Base-by-base conservation (phyloP, 2,329 filamentous ascomycete genomes). In the Penicillium griseofulvum region DNA sequence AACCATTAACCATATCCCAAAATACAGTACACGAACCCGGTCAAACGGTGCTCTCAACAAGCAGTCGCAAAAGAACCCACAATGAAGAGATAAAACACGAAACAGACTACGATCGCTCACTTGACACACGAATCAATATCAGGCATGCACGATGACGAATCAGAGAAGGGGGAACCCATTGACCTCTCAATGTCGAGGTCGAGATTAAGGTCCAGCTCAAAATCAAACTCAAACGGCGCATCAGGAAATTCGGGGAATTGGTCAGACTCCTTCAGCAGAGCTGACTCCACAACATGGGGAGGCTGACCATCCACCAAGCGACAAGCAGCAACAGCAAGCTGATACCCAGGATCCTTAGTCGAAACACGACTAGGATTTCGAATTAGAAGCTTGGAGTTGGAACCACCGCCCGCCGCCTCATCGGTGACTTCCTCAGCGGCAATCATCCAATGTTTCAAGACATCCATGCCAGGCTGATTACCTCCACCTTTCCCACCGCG, bases 401-500 rank as follows among this genome's bases (percentile, higher is more conserved):
- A n/a, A 12, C 17, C 24, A 28, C 14, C 39, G 2, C 17, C 39
- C 10, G 31, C 31, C 22, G 33, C 24, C 14, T 74, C 72, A 26
- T 70, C 60, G 31, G 76, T 74, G 39, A 73, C 57, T 61, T 83
- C 81, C 52, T 82, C 78, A 46, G 81, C 76, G 71, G 86, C 81
- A 58, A 77, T 74, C 74, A 87, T 83, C 83, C 83, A 87, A 54
- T 80, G 74, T 68, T 83, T 85, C 57, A 86, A 73, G 47, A 78
- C 76, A 33, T 85, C 83, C 78, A 87, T 86, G 1, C 81, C 74
- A 4, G 84, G 84, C 58, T 81, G 74, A 58, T 84, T 82, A n/a
- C 84, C 83, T 37, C 83, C 83, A 10, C 83, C 83, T 62, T 84
- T 85, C 24, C 83, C 84, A 46, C 83, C 83, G 45, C 83, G 76